Base-by-base conservation (phyloP, 495 filamentous ascomycete genomes). In the Trichocladium antarcticum region DNA sequence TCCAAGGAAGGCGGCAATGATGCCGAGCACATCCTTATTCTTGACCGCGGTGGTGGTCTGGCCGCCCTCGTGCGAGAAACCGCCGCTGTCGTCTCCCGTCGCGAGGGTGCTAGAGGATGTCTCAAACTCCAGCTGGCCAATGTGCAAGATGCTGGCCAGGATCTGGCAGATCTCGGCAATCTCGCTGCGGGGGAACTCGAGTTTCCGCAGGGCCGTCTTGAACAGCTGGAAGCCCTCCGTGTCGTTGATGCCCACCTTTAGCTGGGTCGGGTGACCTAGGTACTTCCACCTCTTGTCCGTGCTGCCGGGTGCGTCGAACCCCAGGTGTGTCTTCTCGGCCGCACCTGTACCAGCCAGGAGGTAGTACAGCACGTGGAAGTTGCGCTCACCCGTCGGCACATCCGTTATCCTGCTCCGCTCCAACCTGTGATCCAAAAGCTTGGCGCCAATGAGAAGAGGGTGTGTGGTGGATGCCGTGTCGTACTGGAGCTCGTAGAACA, bases 81-180 rank as follows among this genome's bases (percentile, higher is more conserved):
- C 92, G 44, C 90, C 90, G 59, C 90, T 96, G 52, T 98, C 90
- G 53, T 95, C 89, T 10, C 79, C 87, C 1, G 76, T 76, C 5
- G 80, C 83, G 12, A 79, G 77, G 1, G 90, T 96, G 45, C 79
- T 77, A 54, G 90, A 83, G 5, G 80, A 78, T 0, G 77, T 89
- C 48, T 77, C 74, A 59, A 98, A 98, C 42, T 97, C 92, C 11
- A 98, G 74, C 62, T 98, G 90, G 31, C 92, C 92, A 56, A 98
- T 86, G 57, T 98, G 92, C 12, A 98, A 74, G 52, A 98, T 93
- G 58, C 77, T 78, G 17, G 92, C 92, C 19, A 98, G 66, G 36
- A 96, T 79, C 66, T 97, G 90, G 62, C 92, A 98, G 48, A 97
- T 85, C 61, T 95, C 89, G 31, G 92, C 92, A 62, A 98, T 95